A percentile compares a stretch with the other conserved stretches of the same genome.
Evolutionary conservation across 805 yeast genomes (phyloP).

Genomic region (Myxozyma udenii): DNA sequence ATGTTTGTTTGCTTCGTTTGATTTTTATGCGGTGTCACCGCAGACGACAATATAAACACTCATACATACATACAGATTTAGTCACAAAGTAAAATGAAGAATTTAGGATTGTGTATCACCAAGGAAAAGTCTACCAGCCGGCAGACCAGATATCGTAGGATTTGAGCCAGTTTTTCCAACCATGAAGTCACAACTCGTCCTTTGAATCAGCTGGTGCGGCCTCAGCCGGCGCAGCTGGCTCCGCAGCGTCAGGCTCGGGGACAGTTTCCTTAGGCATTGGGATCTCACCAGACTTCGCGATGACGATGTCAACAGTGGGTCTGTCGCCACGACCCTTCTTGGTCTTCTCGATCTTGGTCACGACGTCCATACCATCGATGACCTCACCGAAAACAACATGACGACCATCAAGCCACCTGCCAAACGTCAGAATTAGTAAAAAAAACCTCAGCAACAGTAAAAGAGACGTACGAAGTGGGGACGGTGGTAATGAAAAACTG

Average conservation of each 20-base stretch:
- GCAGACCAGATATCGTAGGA: slow-evolving; percentile 9
- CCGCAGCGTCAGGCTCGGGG: slow-evolving; percentile 28
- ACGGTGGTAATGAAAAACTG: slow-evolving; percentile 95
- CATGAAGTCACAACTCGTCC: slow-evolving; percentile 33
- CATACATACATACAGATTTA: too few relatives aligned
- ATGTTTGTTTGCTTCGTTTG: too few relatives aligned
- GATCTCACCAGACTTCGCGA: slow-evolving; percentile 43
- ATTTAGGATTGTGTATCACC: too few relatives aligned
- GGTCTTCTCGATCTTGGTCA: slow-evolving; percentile 76
- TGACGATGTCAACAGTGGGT: slow-evolving; percentile 67
- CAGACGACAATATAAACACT: too few relatives aligned
- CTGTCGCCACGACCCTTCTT: slow-evolving; percentile 51
- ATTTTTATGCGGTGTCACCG: too few relatives aligned
- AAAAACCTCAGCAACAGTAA: neutral
- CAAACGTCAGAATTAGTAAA: neutral
- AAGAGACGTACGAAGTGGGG: slow-evolving; percentile 49
- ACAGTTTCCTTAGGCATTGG: slow-evolving; percentile 15
- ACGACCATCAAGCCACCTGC: slow-evolving; percentile 80
- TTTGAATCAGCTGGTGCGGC: slow-evolving; percentile 23
- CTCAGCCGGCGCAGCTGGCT: slow-evolving; percentile 18
- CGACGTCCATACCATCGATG: slow-evolving; percentile 71
- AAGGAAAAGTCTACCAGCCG: slow-evolving; percentile 8
- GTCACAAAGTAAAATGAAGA: too few relatives aligned
- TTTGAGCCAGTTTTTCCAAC: slow-evolving; percentile 14
- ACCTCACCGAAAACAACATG: slow-evolving; percentile 98